Conservation (phyloP, 1,139 yeast species). For the Candida sanyaensis region DNA sequence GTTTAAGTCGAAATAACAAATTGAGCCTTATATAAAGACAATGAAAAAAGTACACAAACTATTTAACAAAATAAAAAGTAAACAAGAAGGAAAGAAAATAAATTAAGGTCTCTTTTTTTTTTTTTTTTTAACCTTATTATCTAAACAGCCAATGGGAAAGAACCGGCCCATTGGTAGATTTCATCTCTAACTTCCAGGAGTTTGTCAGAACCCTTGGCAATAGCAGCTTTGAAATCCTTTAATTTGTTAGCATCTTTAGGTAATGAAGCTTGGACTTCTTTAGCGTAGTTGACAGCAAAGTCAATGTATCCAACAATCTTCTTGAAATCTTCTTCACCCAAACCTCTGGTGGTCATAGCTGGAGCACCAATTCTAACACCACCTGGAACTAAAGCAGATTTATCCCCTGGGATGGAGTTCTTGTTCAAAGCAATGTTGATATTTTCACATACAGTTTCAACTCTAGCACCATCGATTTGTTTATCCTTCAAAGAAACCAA, state of each 20-base stretch:
- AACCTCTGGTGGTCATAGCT: slow-evolving; percentile 98
- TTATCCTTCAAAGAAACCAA: slow-evolving; percentile 86
- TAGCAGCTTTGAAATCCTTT: slow-evolving; percentile 87
- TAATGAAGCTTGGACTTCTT: slow-evolving; percentile 68
- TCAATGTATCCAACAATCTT: slow-evolving; percentile 84
- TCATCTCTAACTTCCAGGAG: slow-evolving; percentile 71
- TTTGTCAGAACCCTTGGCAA: slow-evolving; percentile 66
- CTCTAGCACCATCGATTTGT: slow-evolving; percentile 96
- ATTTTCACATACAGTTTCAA: slow-evolving; percentile 91
- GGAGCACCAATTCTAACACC: slow-evolving; percentile 99
- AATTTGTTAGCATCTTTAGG: slow-evolving; percentile 90
- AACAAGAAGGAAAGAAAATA: too few relatives aligned
- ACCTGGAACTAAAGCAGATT: slow-evolving; percentile 96
- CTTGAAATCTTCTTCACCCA: slow-evolving; percentile 82
- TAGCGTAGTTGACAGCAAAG: slow-evolving; percentile 78
- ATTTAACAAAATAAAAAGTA: too few relatives aligned
- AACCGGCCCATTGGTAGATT: slow-evolving; percentile 88
- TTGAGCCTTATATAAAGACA: too few relatives aligned
- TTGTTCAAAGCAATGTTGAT: slow-evolving; percentile 95
- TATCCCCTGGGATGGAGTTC: slow-evolving; percentile 98
- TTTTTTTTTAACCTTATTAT: neutral
- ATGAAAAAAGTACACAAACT: too few relatives aligned
- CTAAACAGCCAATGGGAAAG: slow-evolving; percentile 86
- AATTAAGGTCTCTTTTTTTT: neutral
- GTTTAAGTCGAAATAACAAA: too few relatives aligned